These are phyloP conservation scores for Pinus taeda DNA, from an alignment of 75 land plant genomes.

Conservation along the genomic window DNA sequence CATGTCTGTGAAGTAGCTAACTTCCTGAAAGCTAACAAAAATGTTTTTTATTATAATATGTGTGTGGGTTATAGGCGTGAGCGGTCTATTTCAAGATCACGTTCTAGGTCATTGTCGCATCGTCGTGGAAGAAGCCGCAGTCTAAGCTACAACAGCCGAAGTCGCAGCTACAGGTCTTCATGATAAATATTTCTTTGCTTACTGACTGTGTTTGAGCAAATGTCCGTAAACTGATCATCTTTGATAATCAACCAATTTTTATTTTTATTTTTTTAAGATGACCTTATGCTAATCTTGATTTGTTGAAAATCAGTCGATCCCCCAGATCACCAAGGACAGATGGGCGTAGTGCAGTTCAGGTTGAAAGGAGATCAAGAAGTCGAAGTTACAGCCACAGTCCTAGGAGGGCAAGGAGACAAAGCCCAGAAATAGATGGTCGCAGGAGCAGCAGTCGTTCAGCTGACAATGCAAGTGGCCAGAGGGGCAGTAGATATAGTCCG, in stretches of 20 bases:
- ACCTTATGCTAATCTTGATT: background rate
- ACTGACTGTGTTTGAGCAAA: background rate
- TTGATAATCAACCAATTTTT: too few species aligned
- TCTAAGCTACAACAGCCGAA: constrained; percentile 41
- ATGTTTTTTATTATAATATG: background rate
- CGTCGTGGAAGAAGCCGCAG: constrained; percentile 54
- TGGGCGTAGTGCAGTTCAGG: constrained; percentile 25
- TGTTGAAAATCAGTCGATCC: constrained; percentile 22
- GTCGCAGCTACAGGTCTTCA: constrained; percentile 47
- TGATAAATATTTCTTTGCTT: background rate
- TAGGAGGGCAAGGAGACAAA: constrained; percentile 34
- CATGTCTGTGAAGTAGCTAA: background rate
- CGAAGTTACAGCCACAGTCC: constrained; percentile 34
- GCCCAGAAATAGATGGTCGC: constrained; percentile 30
- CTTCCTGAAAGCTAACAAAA: background rate
- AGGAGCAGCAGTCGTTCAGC: constrained; percentile 8
- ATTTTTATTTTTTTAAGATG: background rate
- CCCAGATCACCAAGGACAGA: constrained; percentile 52
- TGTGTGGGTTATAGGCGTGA: constrained; percentile 30
- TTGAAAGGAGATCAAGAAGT: constrained; percentile 40
- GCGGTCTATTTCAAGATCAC: constrained; percentile 46
- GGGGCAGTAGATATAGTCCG: constrained; percentile 39
- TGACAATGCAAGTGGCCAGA: constrained; percentile 42
- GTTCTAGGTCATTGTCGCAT: constrained; percentile 37
- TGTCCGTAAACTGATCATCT: too few species aligned